These are phyloP conservation scores for Cercospora sp. DNA, from an alignment of 2,329 filamentous ascomycete species.

Conservation along the genomic window DNA sequence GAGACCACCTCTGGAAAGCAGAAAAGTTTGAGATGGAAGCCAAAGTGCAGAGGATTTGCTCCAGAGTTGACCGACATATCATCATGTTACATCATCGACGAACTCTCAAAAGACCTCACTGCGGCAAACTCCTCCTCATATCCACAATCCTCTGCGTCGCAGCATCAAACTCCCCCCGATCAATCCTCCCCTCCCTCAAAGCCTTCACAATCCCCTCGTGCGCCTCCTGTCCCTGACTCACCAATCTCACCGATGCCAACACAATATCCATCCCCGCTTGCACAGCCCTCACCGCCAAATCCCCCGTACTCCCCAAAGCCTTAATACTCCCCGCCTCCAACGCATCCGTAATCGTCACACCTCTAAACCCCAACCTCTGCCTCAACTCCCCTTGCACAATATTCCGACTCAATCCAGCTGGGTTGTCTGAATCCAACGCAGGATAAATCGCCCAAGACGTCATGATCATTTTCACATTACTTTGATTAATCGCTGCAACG, in stretches of 20 bases:
- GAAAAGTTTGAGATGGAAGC: background rate
- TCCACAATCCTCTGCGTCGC: constrained; percentile 19
- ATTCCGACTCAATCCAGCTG: constrained; percentile 18
- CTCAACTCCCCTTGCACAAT: constrained; percentile 21
- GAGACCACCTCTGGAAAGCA: background rate
- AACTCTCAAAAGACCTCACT: too few relatives aligned
- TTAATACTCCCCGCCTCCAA: constrained; percentile 23
- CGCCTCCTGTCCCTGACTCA: constrained; percentile 16
- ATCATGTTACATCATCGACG: background rate
- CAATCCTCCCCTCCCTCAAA: constrained; percentile 13
- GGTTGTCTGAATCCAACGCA: constrained; percentile 13
- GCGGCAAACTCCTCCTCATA: constrained; percentile 15
- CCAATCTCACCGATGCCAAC: constrained; percentile 16
- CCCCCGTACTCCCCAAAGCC: constrained; percentile 16
- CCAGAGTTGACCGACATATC: background rate
- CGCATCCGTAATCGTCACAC: constrained; percentile 27
- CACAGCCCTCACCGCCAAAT: constrained; percentile 16
- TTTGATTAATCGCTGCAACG: constrained; percentile 11
- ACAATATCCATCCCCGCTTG: constrained; percentile 25
- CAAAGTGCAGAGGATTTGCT: background rate
- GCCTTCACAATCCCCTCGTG: constrained; percentile 16
- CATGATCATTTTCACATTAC: constrained; percentile 22
- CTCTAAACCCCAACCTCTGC: constrained; percentile 15
- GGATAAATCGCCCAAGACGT: constrained; percentile 25
- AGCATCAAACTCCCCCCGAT: constrained; percentile 19